phyloP scores from a whole-genome alignment of 208 protist genomes.

The Wallacemonas sp. region DNA sequence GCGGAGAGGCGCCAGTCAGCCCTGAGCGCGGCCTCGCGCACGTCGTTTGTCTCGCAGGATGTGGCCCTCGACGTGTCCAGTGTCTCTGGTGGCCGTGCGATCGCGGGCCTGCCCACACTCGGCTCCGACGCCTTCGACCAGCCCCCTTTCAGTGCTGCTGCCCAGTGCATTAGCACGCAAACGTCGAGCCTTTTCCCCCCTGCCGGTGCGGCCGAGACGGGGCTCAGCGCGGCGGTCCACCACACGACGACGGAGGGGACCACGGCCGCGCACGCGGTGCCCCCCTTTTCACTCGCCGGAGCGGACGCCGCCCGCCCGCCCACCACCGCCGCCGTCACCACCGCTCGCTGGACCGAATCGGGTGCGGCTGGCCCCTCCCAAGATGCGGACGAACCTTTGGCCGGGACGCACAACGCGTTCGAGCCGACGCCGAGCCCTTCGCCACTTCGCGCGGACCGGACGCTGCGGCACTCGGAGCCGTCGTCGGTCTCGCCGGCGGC shows the following conservation, averaged over 20 bases:
- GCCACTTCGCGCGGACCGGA: not conserved
- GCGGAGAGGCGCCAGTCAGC: not conserved
- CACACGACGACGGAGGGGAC: no score
- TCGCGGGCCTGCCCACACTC: not conserved
- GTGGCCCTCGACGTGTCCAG: conserved; percentile 5
- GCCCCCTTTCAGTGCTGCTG: not conserved
- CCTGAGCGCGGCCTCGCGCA: not conserved
- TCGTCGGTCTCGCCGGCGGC: no score
- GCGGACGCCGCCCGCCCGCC: not conserved
- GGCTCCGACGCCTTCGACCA: not conserved
- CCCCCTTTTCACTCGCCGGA: not conserved
- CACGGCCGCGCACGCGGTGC: not conserved
- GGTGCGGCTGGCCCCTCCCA: not conserved
- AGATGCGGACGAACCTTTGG: not conserved
- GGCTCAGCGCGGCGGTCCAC: no score
- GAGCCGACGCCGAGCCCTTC: not conserved
- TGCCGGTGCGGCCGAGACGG: no score
- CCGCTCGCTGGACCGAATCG: not conserved
- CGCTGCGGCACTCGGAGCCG: not conserved
- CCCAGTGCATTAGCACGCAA: not conserved
- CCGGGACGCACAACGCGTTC: not conserved
- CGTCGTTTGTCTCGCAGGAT: not conserved
- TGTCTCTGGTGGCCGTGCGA: not conserved
- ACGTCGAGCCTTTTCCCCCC: not conserved
- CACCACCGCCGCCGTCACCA: not conserved